Evolutionary conservation across 108 stramenopile species (phyloP), one percentile per base, ranked within the genome.

Genomic region (Cyclotella kingstonii): DNA sequence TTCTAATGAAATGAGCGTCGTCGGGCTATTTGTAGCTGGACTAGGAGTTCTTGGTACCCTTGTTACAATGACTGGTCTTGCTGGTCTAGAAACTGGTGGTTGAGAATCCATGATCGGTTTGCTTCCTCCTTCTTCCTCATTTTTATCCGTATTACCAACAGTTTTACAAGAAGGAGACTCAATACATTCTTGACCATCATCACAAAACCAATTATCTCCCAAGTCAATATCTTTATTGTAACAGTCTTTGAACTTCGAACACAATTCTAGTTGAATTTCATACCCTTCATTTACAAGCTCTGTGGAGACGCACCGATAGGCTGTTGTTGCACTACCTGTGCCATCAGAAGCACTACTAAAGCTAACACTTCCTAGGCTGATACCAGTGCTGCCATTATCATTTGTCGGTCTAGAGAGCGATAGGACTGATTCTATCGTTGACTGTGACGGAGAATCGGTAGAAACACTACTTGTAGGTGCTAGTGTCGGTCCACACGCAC

Each of bases 141-240:
- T 4, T 40, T 40, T 4, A 26, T 30, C 5, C 4, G 26, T 9
- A 29, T 15, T 18, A 21, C 50, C 58, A n/a, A n/a, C n/a, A n/a
- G n/a, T n/a, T n/a, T n/a, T n/a, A 29, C 71, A 73, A 27, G 23
- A 50, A 29, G 63, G 36, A 22, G 51, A 42, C 2, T 30, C 30
- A 1, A 57, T 51, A 54, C 71, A 73, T 7, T 41, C 31, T 39
- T 51, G 49, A 31, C 33, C 33, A 48, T 73, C 63, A 8, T 47
- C 41, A 45, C 71, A 73, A 36, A 65, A 73, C 52, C 63, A 73
- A 45, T 73, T 57, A 44, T 73, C 71, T 19, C 63, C 71, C 50
- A 58, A 57, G 36, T 73, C 41, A 31, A 73, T 73, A 18, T 59
- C 45, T 53, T 43, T 14, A 52, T 73, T 73, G 19, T 51, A 73